Evolutionary conservation across 2,329 filamentous ascomycete species (phyloP).

Genomic region (Microcyclospora tardicrescens): DNA sequence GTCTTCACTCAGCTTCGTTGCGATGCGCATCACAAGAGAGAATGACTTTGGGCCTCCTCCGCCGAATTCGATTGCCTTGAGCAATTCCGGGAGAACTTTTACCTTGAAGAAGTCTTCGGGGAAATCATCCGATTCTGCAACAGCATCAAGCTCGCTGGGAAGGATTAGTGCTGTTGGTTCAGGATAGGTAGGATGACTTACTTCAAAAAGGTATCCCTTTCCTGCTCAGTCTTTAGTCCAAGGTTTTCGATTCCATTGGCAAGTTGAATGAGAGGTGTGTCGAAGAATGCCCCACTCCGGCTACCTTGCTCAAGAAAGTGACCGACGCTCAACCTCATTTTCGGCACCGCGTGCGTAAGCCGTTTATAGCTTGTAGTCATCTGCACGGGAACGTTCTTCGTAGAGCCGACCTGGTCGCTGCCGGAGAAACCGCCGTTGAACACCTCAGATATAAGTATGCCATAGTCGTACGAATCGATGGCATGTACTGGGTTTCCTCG

Average conservation of each 20-base stretch:
- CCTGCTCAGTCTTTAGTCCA: constrained; percentile 71
- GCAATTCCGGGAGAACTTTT: constrained; percentile 83
- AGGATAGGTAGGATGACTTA: constrained; percentile 19
- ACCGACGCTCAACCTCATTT: constrained; percentile 67
- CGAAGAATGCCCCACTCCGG: constrained; percentile 74
- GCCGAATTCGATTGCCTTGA: constrained; percentile 99
- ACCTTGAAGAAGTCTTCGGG: constrained; percentile 97
- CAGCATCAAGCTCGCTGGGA: constrained; percentile 58
- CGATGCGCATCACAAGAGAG: constrained; percentile 77
- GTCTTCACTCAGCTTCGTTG: constrained; percentile 71
- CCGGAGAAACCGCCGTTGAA: constrained; percentile 78
- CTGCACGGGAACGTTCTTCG: constrained; percentile 68
- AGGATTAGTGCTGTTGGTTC: constrained; percentile 2
- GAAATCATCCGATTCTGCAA: constrained; percentile 68
- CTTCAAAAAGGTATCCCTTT: constrained; percentile 75
- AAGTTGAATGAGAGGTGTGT: constrained; percentile 81
- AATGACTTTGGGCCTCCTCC: constrained; percentile 90
- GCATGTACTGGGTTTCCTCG: constrained; percentile 71
- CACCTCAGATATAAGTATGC: constrained; percentile 72
- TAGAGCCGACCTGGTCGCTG: constrained; percentile 68
- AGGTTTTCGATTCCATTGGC: constrained; percentile 88
- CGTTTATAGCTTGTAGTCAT: constrained; percentile 92
- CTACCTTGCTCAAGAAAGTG: constrained; percentile 85
- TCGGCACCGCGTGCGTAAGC: constrained; percentile 77
- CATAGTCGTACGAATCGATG: constrained; percentile 78